These are phyloP conservation scores for Aspergillus nanangensis DNA, from an alignment of 495 filamentous ascomycete species.

Conservation along the genomic window DNA sequence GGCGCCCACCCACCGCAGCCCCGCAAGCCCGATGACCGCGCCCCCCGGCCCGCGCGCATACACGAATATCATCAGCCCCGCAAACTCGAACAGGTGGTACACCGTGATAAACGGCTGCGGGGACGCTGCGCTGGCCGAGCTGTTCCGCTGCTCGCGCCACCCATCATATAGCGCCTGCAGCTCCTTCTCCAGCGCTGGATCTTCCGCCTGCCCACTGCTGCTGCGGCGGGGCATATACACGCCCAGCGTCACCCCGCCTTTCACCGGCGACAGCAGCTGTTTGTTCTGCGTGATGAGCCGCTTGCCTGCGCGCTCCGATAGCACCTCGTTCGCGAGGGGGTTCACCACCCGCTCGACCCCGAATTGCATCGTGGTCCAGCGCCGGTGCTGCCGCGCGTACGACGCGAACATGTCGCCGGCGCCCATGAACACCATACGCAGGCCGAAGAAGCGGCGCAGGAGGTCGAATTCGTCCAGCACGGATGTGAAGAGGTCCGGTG, in stretches of 20 bases:
- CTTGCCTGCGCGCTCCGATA: conserved; percentile 33
- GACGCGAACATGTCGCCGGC: conserved; percentile 16
- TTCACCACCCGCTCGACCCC: conserved; percentile 37
- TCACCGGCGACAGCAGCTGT: conserved; percentile 29
- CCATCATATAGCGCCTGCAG: conserved; percentile 33
- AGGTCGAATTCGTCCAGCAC: conserved; percentile 33
- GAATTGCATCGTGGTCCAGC: conserved; percentile 38
- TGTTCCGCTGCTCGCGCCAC: conserved; percentile 34
- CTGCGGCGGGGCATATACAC: conserved; percentile 29
- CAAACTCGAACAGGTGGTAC: conserved; percentile 38
- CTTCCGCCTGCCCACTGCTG: no score
- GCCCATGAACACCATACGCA: conserved; percentile 35
- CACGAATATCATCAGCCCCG: conserved; percentile 39
- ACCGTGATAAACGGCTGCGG: conserved; percentile 40
- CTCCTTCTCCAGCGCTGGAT: conserved; percentile 24
- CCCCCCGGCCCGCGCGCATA: conserved; percentile 30
- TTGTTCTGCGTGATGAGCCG: conserved; percentile 32
- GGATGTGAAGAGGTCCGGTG: conserved; percentile 10
- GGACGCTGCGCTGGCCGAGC: conserved; percentile 4
- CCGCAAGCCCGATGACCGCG: conserved; percentile 34
- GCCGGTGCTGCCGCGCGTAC: conserved; percentile 17
- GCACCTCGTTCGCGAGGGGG: conserved; percentile 35
- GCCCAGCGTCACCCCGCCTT: conserved; percentile 29
- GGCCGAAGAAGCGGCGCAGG: conserved; percentile 23
- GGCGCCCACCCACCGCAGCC: conserved; percentile 30